These are phyloP conservation scores for Neofusicoccum parvum DNA, from an alignment of 2,329 filamentous ascomycete species.

Conservation along the genomic window DNA sequence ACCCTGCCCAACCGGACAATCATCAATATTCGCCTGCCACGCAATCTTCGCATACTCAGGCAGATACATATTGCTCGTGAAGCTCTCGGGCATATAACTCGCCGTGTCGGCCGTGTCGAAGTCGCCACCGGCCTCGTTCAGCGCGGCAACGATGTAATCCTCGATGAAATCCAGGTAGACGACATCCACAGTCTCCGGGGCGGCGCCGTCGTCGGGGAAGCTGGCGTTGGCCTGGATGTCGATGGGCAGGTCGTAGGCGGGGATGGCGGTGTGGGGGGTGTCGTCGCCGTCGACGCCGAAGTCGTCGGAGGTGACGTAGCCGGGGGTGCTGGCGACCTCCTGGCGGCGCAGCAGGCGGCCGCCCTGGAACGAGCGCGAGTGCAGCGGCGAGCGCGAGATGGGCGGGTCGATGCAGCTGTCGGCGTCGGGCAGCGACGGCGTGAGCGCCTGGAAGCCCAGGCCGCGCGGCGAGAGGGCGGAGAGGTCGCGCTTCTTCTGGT, in stretches of 20 bases:
- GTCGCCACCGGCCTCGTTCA: conserved; percentile 38
- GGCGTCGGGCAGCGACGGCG: conserved; percentile 31
- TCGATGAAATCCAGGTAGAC: conserved; percentile 57
- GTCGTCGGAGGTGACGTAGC: conserved; percentile 60
- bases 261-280: conserved; percentile 53
- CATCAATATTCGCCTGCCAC: conserved; percentile 44
- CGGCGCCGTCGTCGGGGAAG: conserved; percentile 47
- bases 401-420: conserved; percentile 55
- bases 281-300: conserved; percentile 61
- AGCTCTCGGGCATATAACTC: conserved; percentile 43
- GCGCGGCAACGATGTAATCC: conserved; percentile 37
- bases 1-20: conserved; percentile 42
- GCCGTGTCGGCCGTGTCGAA: conserved; percentile 35
- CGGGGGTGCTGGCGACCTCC: conserved; percentile 43
- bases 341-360: conserved; percentile 55
- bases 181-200: conserved; percentile 53
- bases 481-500: conserved; percentile 37
- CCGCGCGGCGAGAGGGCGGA: conserved; percentile 34
- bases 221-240: conserved; percentile 55
- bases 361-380: conserved; percentile 33
- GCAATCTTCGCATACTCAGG: conserved; percentile 44
- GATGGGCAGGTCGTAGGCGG: conserved; percentile 51
- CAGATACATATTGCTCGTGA: conserved; percentile 47
- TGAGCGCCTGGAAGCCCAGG: conserved; percentile 18
- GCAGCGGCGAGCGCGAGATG: conserved; percentile 31